Base-by-base conservation (phyloP, 495 filamentous ascomycete genomes). In the Talaromyces stipitatus region DNA sequence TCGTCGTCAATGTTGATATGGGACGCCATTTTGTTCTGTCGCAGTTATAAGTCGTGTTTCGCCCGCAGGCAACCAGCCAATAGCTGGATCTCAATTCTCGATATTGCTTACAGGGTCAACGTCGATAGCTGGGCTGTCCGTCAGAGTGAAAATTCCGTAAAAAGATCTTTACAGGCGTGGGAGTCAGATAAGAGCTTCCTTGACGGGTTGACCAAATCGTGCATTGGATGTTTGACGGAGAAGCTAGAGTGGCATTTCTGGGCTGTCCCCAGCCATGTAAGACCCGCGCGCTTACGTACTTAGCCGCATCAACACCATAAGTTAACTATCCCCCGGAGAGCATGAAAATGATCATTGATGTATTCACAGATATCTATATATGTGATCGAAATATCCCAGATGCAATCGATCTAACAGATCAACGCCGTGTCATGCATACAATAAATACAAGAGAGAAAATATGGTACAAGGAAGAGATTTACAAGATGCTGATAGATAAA, bases 1-100 rank as follows among this genome's bases (percentile, higher is more conserved):
- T 86, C 84, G 65, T 82, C 78, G 61, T 83, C 55, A 23, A 66
- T 55, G 54, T 71, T 68, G 55, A 48, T 63, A 61, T 70, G 65
- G 55, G 68, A 32, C 46, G 55, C 55, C 28, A 45, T 50, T 18
- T 10, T 33, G 50, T 53, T 30, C 32, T 29, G 50, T 26, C 18
- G 53, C 53, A 29, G 36, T 55, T 29, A 18, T 46, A 20, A 20
- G 9, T 46, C 16, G 9, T 52, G 27, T 18, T 52, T 23, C 8
- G 9, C 27, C 28, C 28, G 28, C 50, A 48, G 46, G 46, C 50
- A 52, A 30, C 26, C 50, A 52, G 50, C 50, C 32, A 30, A 10
- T 12, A 18, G 14, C n/a, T 30, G 20, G 27, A 12, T 30, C 7
- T 33, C 9, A 20, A 24, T n/a, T 41, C n/a, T 41, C n/a, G 36